Percentiles rank a stretch among this genome's conserved stretches.
phyloP scores from a whole-genome alignment of 179 eudicot species.

The Silene vulgaris region DNA sequence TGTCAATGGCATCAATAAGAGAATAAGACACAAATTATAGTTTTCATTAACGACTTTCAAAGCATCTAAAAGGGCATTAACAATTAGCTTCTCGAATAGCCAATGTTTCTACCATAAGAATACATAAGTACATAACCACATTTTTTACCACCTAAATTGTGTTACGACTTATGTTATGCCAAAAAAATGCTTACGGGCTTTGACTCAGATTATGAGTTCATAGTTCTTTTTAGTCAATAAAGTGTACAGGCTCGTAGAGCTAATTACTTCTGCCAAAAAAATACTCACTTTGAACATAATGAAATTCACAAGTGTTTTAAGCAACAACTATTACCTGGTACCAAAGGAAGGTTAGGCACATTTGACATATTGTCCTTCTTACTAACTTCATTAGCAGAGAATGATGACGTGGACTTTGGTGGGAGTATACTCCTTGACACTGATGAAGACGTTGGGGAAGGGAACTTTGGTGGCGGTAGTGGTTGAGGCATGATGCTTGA shows the following conservation, averaged over 20 bases:
- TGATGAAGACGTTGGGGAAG: constrained; percentile 19
- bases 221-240: background rate
- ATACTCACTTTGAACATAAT: background rate
- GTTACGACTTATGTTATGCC: too few relatives aligned
- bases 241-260: background rate
- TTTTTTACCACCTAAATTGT: too few relatives aligned
- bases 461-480: constrained; percentile 39
- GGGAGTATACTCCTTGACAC: constrained; percentile 33
- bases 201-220: background rate
- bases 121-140: too few relatives aligned
- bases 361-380: constrained; percentile 20
- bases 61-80: background rate
- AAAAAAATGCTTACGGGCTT: background rate
- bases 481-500: constrained; percentile 28
- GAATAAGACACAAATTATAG: too few relatives aligned
- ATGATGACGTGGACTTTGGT: constrained; percentile 36
- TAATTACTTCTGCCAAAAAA: too few relatives aligned
- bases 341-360: constrained; percentile 29
- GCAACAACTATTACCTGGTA: constrained; percentile 52
- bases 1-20: background rate
- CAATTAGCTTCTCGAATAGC: too few relatives aligned
- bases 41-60: too few relatives aligned
- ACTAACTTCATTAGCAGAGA: constrained; percentile 24
- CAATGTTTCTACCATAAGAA: too few relatives aligned
- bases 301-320: background rate